A percentile compares a stretch with the other conserved stretches of the same genome.
Conservation (phyloP, 2,329 filamentous ascomycete species). For the Arthrobotrys musiformis region DNA sequence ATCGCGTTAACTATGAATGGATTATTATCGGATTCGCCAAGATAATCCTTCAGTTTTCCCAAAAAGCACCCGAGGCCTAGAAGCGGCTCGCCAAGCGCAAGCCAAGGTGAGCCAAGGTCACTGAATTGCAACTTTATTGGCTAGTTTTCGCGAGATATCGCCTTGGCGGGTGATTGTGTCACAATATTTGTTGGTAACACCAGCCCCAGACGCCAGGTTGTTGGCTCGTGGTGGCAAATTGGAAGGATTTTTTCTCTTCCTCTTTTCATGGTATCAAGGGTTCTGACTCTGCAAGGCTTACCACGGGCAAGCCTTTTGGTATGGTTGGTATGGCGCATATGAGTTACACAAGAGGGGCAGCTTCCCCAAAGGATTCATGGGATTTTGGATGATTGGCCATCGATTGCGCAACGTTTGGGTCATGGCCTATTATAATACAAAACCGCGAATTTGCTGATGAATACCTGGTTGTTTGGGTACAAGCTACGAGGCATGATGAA, state of each 20-base stretch:
- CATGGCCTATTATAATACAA: too few relatives aligned
- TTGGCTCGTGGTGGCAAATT: constrained; percentile 35
- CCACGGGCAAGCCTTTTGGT: background rate
- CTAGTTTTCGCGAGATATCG: background rate
- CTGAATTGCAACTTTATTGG: background rate
- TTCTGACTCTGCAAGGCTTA: background rate
- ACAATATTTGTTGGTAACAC: constrained; percentile 20
- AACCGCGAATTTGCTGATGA: too few relatives aligned
- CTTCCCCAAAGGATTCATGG: background rate
- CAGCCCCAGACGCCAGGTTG: constrained; percentile 7
- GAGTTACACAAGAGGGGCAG: background rate
- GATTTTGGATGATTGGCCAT: background rate
- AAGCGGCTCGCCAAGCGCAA: constrained; percentile 16
- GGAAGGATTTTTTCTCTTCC: background rate
- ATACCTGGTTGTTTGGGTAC: too few relatives aligned
- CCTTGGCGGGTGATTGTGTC: constrained; percentile 21
- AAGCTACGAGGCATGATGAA: too few relatives aligned
- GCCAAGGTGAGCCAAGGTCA: background rate
- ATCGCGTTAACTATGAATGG: constrained; percentile 8
- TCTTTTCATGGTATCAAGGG: too few relatives aligned
- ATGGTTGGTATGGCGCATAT: background rate
- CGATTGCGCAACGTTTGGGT: background rate
- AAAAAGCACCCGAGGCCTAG: constrained; percentile 1
- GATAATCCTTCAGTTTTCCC: constrained; percentile 29
- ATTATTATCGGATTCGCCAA: constrained; percentile 24